Conservation (phyloP, 805 yeast species). For the Yarrowia phangngaensis region DNA sequence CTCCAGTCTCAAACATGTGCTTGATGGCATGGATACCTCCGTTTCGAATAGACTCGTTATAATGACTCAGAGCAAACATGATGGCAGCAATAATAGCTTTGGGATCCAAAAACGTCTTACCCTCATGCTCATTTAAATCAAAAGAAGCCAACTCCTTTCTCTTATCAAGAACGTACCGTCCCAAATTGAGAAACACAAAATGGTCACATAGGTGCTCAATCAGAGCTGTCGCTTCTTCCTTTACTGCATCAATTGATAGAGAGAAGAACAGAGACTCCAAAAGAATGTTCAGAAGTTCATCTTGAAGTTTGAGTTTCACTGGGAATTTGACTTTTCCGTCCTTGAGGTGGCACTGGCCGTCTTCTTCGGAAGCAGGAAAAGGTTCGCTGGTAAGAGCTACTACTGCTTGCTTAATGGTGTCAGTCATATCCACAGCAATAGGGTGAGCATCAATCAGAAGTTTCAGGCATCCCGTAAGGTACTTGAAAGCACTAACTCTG, state of each 20-base stretch:
- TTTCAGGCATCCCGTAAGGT: constrained; percentile 61
- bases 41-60: constrained; percentile 62
- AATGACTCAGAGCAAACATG: constrained; percentile 73
- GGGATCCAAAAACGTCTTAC: constrained; percentile 64
- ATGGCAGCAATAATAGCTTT: constrained; percentile 70
- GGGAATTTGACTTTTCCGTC: constrained; percentile 31
- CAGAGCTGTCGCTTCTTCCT: constrained; percentile 60
- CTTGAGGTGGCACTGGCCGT: constrained; percentile 28
- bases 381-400: constrained; percentile 39
- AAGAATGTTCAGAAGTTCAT: constrained; percentile 59
- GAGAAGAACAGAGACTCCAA: constrained; percentile 72
- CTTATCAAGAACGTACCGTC: constrained; percentile 65
- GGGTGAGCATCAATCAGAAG: constrained; percentile 59
- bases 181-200: constrained; percentile 70
- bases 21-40: constrained; percentile 68
- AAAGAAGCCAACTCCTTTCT: constrained; percentile 64
- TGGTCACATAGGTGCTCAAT: constrained; percentile 71
- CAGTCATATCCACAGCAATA: constrained; percentile 44
- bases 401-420: constrained; percentile 30
- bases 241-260: constrained; percentile 66
- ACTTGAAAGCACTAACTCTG: constrained; percentile 71
- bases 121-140: constrained; percentile 74
- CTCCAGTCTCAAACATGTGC: constrained; percentile 57
- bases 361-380: constrained; percentile 43
- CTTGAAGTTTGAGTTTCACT: constrained; percentile 42